These are phyloP conservation scores for Apiospora phragmitis DNA, from an alignment of 2,329 filamentous ascomycete genomes.

Conservation along the genomic window DNA sequence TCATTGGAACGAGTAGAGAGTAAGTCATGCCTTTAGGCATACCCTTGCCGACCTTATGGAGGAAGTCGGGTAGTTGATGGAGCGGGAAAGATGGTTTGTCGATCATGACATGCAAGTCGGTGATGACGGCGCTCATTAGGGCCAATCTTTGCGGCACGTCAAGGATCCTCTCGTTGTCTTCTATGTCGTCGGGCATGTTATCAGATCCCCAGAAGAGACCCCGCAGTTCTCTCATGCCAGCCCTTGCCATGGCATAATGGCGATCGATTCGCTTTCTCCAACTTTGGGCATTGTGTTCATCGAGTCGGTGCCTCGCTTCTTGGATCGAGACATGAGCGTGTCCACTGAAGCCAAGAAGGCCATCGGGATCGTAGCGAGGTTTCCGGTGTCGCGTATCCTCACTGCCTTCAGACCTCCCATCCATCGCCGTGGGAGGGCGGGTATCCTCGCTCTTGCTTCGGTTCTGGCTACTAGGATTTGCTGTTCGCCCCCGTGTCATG, in stretches of 20 bases:
- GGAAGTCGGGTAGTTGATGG: conserved; percentile 76
- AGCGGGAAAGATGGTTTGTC: conserved; percentile 94
- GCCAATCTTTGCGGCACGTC: conserved; percentile 83
- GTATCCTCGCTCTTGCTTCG: conserved; percentile 60
- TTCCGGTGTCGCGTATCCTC: conserved; percentile 41
- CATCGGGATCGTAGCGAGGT: conserved; percentile 79
- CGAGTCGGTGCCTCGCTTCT: conserved; percentile 73
- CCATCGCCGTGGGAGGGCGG: conserved; percentile 28
- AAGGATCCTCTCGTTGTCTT: conserved; percentile 82
- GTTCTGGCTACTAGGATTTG: conserved; percentile 34
- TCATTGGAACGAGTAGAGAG: conserved; percentile 85
- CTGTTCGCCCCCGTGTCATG: conserved; percentile 39
- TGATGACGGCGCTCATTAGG: conserved; percentile 77
- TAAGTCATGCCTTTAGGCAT: conserved; percentile 93
- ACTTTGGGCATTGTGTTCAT: conserved; percentile 80
- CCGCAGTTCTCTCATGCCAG: conserved; percentile 77
- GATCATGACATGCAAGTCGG: conserved; percentile 79
- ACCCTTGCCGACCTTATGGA: conserved; percentile 91
- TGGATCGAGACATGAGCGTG: conserved; percentile 71
- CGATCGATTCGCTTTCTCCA: conserved; percentile 92
- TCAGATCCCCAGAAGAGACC: conserved; percentile 80
- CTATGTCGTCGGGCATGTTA: conserved; percentile 76
- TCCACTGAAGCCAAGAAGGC: conserved; percentile 67
- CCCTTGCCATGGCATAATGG: conserved; percentile 67
- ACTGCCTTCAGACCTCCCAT: conserved; percentile 33